Evolutionary conservation across 1,284 basidiomycete species (phyloP).

Genomic region (Malassezia globosa): DNA sequence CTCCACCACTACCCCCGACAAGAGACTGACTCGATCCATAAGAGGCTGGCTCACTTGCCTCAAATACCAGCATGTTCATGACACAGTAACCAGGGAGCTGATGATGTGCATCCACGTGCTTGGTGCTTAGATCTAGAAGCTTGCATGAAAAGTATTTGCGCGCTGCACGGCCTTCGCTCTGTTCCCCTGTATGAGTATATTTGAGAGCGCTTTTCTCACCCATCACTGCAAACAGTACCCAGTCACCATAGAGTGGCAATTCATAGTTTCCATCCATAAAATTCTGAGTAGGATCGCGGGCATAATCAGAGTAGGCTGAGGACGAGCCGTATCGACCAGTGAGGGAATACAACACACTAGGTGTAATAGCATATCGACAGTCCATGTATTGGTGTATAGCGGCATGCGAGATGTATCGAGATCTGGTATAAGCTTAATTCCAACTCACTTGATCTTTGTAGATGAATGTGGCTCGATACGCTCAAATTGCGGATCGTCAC

Average conservation of each 20-base stretch:
- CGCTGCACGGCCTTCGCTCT: conserved; percentile 42
- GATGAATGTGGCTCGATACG: conserved; percentile 10
- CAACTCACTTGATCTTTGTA: not conserved
- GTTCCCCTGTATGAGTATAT: conserved; percentile 47
- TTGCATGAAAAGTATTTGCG: conserved; percentile 79
- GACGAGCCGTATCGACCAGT: conserved; percentile 1
- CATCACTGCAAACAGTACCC: conserved; percentile 76
- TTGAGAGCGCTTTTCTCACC: conserved; percentile 68
- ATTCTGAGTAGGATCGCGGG: not conserved
- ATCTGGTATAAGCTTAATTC: conserved; percentile 56
- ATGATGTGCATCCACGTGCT: not conserved
- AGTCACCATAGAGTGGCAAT: conserved; percentile 79
- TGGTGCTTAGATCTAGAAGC: conserved; percentile 59
- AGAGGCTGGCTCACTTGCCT: conserved; percentile 56
- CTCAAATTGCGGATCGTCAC: conserved; percentile 10
- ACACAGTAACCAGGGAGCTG: conserved; percentile 58
- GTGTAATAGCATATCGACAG: conserved; percentile 73
- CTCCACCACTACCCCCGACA: too few species aligned
- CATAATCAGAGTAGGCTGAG: conserved; percentile 7
- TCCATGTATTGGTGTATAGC: conserved; percentile 70
- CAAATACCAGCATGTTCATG: conserved; percentile 72
- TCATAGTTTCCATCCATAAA: conserved; percentile 57
- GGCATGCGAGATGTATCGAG: conserved; percentile 62
- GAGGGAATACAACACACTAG: conserved; percentile 70
- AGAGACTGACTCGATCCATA: conserved; percentile 61